phyloP scores from a whole-genome alignment of 1,284 basidiomycete species.

The Apiotrichum laibachii region DNA sequence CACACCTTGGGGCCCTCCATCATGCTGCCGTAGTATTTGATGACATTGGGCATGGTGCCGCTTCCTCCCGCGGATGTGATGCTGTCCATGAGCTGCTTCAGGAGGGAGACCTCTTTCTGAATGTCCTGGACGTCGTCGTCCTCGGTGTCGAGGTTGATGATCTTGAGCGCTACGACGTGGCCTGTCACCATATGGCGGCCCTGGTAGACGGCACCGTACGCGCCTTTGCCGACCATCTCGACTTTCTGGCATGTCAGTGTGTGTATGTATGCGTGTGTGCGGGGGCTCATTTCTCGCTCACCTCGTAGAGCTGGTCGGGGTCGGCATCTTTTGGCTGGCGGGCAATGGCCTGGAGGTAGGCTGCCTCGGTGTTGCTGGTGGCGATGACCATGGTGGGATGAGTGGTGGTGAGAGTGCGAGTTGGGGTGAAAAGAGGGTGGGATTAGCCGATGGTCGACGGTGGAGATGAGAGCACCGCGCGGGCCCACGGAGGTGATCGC shows the following conservation, averaged over 20 bases:
- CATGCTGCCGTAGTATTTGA: slow-evolving; percentile 93
- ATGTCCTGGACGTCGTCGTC: slow-evolving; percentile 97
- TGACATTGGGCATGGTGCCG: slow-evolving; percentile 65
- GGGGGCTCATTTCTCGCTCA: slow-evolving; percentile 10
- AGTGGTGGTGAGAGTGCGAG: neutral
- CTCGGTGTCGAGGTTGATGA: slow-evolving; percentile 95
- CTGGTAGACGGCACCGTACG: slow-evolving; percentile 93
- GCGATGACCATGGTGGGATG: neutral
- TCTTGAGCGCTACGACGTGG: slow-evolving; percentile 90
- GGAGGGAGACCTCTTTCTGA: slow-evolving; percentile 89
- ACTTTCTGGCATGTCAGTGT: slow-evolving; percentile 54
- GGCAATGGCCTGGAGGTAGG: slow-evolving; percentile 39
- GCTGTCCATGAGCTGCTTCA: slow-evolving; percentile 69
- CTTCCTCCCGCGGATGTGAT: slow-evolving; percentile 42
- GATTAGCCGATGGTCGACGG: too few species aligned
- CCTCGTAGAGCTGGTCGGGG: slow-evolving; percentile 45
- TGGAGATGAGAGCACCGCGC: too few species aligned
- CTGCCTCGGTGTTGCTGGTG: slow-evolving; percentile 31
- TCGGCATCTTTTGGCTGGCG: slow-evolving; percentile 44
- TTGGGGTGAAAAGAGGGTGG: neutral
- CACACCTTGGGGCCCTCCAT: slow-evolving; percentile 92
- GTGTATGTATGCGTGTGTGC: neutral
- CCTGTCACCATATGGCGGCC: slow-evolving; percentile 80
- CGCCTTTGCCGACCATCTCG: slow-evolving; percentile 85
- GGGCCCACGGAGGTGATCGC: too few species aligned